phyloP scores from a whole-genome alignment of 2,329 filamentous ascomycete species.

The Sclerotiophoma versabilis region DNA sequence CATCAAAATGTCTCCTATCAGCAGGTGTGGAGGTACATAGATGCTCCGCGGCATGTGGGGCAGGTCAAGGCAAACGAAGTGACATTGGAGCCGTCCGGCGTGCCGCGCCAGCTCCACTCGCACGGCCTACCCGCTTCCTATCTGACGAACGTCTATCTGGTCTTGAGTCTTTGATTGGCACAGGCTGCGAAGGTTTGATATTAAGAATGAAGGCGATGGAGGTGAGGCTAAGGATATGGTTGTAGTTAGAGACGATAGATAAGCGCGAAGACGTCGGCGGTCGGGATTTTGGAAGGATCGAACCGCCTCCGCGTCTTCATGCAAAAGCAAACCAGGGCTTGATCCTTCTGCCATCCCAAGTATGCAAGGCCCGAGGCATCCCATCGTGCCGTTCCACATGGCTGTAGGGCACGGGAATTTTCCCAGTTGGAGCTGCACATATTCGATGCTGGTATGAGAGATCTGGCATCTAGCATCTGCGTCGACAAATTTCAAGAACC shows the following conservation, averaged over 20 bases:
- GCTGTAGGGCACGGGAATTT: neutral
- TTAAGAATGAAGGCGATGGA: too few species aligned
- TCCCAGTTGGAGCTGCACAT: neutral
- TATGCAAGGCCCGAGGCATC: neutral
- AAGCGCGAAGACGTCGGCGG: too few species aligned
- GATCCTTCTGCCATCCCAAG: neutral
- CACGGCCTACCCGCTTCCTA: neutral
- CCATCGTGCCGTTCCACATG: neutral
- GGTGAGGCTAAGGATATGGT: too few species aligned
- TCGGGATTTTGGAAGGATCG: too few species aligned
- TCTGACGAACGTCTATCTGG: neutral
- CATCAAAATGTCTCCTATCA: neutral
- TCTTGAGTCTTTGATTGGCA: neutral
- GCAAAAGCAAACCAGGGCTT: too few species aligned
- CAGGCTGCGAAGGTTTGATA: neutral
- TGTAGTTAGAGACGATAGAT: too few species aligned
- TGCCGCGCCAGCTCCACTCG: neutral
- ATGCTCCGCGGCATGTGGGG: neutral
- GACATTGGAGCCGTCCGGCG: neutral
- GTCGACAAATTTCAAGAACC: too few species aligned
- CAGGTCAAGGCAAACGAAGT: neutral
- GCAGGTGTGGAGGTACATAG: neutral
- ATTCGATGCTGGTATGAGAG: neutral
- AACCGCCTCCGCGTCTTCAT: too few species aligned
- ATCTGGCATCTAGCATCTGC: too few species aligned